Base-by-base conservation (phyloP, 2,329 filamentous ascomycete genomes). In the Dichotomopilus funicola region DNA sequence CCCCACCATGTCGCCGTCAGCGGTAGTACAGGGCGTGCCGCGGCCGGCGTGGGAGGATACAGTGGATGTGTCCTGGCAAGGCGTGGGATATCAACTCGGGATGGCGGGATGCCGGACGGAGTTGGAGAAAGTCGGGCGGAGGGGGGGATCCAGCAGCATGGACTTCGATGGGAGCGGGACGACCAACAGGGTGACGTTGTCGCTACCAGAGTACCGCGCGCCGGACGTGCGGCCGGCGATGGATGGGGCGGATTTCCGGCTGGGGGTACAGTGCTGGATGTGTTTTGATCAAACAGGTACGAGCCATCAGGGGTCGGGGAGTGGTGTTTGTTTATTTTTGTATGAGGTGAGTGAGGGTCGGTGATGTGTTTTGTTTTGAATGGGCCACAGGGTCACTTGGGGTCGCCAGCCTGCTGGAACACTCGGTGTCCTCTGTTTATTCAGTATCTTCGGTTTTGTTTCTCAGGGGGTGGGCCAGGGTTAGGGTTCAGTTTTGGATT, bases 11-110 rank as follows among this genome's bases (percentile, higher is more conserved):
- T 27, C 19, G 19, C 19, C 19, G 19, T 27, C 19, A 12, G 61
- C 76, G 6, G 61, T 67, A 6, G 67, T 71, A 3, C 61, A 66
- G 13, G 68, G 72, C 40, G 78, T 78, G 10, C 66, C 76, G 43
- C 70, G 71, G 37, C 74, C 77, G 5, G 78, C 78, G 1, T 82
- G 79, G 79, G 70, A 77, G 46, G 74, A 80, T 48, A 66, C 70
- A 43, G 64, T 79, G 11, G 61, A 67, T 5, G 60, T 80, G n/a
- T 70, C 71, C 5, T 72, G 65, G 35, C 66, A 67, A 1, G 70
- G 69, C 4, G 64, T 66, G 46, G 67, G 70, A 34, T 71, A 73
- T 53, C 65, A 70, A 8, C 66, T 75, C 19, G 72, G 75, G 55
- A 63, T 81, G 34, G 70, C 75, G 3, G 76, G 75, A 6, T 65